Base-by-base conservation (phyloP, 257 asterid genomes). In the Nicotiana paniculata region DNA sequence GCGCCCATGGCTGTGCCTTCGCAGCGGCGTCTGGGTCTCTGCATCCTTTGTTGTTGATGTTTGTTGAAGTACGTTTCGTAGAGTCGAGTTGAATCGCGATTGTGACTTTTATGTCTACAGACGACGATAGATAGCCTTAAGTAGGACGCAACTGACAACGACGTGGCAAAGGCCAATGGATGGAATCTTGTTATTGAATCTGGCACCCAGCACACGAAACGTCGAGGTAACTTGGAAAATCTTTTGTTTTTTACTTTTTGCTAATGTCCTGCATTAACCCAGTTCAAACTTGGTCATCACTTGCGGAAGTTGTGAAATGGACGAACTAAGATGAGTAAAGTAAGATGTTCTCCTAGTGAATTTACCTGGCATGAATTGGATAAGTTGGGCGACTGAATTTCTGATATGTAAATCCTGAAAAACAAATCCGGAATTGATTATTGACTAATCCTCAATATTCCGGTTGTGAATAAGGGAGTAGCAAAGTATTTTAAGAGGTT, bases 1-100 rank as follows among this genome's bases (percentile, higher is more conserved):
- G 95, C 90, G 61, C 95, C 97, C 98, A 94, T 91, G 83, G 97
- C 92, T 33, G 92, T 92, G 84, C 97, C 91, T 86, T 94, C 97
- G 83, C 97, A 94, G 86, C 97, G 88, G 82, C 97, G 94, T 85
- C 97, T 88, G 12, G 88, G 89, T 79, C 97, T 91, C 90, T 90
- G 97, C 93, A 88, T 78, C 89, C 12, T 72, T 72, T 69, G 77
- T 69, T 24, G 79, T 51, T 28, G 62, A 48, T 46, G 51, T 74
- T 24, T 74, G 78, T 24, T 43, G 51, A 43, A 43, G 12, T 43
- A 43, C 51, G 51, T 43, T 43, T 43, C 51, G 51, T 43, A 3
- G 51, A 43, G 51, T 11, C 51, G 43, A 77, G 48, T 16, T 10
- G 15, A 54, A 33, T 46, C 16, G 63, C 6, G 79, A 72, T 51